Evolutionary conservation across 208 protist species (phyloP).

Genomic region (Giardia duodenalis): DNA sequence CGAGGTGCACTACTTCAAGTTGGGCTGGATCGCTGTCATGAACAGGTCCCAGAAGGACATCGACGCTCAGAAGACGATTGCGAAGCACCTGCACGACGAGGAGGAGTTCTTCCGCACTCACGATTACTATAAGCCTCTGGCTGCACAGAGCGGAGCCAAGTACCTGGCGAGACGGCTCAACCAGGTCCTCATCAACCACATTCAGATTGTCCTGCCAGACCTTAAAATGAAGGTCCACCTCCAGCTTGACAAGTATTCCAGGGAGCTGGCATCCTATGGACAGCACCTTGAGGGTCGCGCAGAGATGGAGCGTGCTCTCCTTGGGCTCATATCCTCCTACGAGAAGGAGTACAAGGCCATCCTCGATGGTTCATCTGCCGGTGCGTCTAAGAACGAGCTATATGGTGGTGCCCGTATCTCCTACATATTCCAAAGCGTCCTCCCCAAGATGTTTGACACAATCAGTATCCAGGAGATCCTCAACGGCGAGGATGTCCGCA

Average conservation of each 20-base stretch:
- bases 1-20: slow-evolving; percentile 12
- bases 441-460: slow-evolving; percentile 20
- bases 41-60: slow-evolving; percentile 46
- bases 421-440: slow-evolving; percentile 29
- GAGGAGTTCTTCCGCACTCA: slow-evolving; percentile 27
- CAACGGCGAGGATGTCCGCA: slow-evolving; percentile 25
- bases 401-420: slow-evolving; percentile 38
- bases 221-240: slow-evolving; percentile 32
- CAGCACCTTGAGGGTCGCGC: neutral
- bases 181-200: slow-evolving; percentile 39
- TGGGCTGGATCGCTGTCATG: slow-evolving; percentile 40
- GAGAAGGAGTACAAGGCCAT: neutral
- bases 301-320: neutral
- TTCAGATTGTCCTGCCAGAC: slow-evolving; percentile 32
- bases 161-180: slow-evolving; percentile 42
- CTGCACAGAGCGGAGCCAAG: neutral
- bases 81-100: slow-evolving; percentile 29
- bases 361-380: slow-evolving; percentile 19
- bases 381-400: slow-evolving; percentile 25
- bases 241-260: slow-evolving; percentile 4
- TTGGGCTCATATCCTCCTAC: slow-evolving; percentile 2
- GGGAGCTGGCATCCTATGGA: slow-evolving; percentile 28
- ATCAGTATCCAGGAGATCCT: neutral
- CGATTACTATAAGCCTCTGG: neutral
- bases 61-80: slow-evolving; percentile 18